Base-by-base conservation (phyloP, 2,329 filamentous ascomycete genomes). In the Trichoderma brevicompactum region DNA sequence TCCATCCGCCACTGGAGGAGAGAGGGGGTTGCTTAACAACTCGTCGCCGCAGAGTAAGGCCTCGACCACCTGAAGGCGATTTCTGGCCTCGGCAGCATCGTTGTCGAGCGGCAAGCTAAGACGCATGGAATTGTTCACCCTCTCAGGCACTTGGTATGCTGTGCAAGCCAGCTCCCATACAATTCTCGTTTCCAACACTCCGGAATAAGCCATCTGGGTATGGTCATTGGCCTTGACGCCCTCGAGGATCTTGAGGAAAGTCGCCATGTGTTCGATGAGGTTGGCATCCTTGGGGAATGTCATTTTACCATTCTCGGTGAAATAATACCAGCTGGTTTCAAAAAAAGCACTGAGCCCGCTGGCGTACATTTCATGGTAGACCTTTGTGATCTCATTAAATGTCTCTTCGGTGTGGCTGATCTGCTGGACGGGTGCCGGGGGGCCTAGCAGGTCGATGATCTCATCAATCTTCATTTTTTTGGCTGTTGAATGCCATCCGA, bases 271-370 rank as follows among this genome's bases (percentile, higher is more conserved):
- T 60, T 88, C 86, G 70, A 90, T 81, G n/a, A 92, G 79, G 34
- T 80, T 78, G 34, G 81, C 78, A 73, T 90, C 81, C 56, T 79
- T 77, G 64, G 80, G 79, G 65, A 87, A 78, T n/a, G 80, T 74
- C 73, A 78, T 79, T 44, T 79, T 75, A 59, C 79, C 75, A 66
- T 79, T 77, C 13, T 81, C 82, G 53, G 74, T 74, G 54, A 82
- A 80, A 66, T 81, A 86, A 78, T 92, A 97, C 94, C 94, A 98
- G 34, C 83, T 84, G 7, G 92, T 91, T 76, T 97, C 94, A 68
- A 96, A 85, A 68, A 95, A 89, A 56, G 85, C 85, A 76, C 92
- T 89, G 53, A 95, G 85, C 7, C 88, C 90, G 1, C 85, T 85
- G 4, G 89, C 90, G 75, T 95, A 96, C 69, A 92, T 88, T 69